Base-by-base conservation (phyloP, 2,329 filamentous ascomycete genomes). In the Aspergillus sp. region DNA sequence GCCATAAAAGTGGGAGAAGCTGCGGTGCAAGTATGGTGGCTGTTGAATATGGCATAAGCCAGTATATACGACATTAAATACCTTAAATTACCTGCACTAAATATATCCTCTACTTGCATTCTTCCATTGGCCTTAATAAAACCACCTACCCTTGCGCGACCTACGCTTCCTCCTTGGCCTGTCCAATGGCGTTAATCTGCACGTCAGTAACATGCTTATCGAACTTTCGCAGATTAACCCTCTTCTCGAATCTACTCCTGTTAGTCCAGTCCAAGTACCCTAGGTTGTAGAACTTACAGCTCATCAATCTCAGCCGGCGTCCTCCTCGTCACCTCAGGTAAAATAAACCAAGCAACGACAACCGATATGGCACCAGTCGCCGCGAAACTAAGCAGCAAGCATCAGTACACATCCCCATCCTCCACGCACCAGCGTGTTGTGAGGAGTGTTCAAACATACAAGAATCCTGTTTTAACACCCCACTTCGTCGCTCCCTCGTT, bases 301-400 rank as follows among this genome's bases (percentile, higher is more conserved):
- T 68, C 63, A 68, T 84, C 81, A 59, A 84, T 80, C 61, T 83
- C 80, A 38, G 70, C 74, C 1, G 78, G 72, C 6, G 71, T 80
- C 30, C 80, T 68, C 2, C 78, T 78, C 62, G 79, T 79, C 61
- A 82, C 82, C 62, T 85, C 83, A 0, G 83, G 83, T 0, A 85
- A 71, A 22, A 74, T 74, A 15, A 78, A 74, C 70, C 74, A 85
- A 0, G 77, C 75, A 3, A 80, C 49, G 5, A 74, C 44, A 0
- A 65, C 61, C 0, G 66, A 67, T 3, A 74, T 17, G 0, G 71
- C 22, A 43, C 71, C 73, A 5, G 70, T 66, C 2, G 60, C 74
- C 0, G 70, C 68, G 57, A 76, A 78, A 39, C 75, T 74, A 51
- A 9, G n/a, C 3, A 12, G 7, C 7, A 4, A 30, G 12, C 48